Evolutionary conservation across 306 rosid genomes (phyloP).

Genomic region (Ziziphus jujuba): DNA sequence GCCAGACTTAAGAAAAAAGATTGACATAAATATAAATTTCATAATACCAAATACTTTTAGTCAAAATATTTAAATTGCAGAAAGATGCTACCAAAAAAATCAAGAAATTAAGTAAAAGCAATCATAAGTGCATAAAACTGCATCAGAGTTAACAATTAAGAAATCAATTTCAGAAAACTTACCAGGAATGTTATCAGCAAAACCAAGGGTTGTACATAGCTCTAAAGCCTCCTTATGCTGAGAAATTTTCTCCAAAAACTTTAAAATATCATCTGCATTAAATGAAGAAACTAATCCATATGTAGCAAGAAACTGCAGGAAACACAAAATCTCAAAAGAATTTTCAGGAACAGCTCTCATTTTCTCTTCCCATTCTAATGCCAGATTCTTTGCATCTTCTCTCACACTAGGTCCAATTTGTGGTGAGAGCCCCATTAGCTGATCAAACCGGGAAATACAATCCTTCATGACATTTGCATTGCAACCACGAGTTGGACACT

Average conservation of each 20-base stretch:
- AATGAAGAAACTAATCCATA: constrained; percentile 46
- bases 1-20: too few species aligned
- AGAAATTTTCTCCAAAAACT: constrained; percentile 41
- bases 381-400: constrained; percentile 51
- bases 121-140: neutral
- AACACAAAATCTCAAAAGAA: constrained; percentile 43
- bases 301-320: constrained; percentile 43
- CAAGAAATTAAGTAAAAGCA: neutral
- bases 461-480: constrained; percentile 17
- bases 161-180: constrained; percentile 23
- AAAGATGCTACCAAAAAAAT: too few species aligned
- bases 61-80: too few species aligned
- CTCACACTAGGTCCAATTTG: constrained; percentile 35
- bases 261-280: constrained; percentile 38
- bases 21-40: too few species aligned
- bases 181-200: constrained; percentile 47
- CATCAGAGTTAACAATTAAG: neutral
- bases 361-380: constrained; percentile 40
- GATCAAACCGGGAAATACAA: constrained; percentile 31
- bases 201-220: constrained; percentile 37
- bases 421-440: constrained; percentile 42
- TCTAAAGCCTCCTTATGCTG: constrained; percentile 42
- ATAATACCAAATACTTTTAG: too few species aligned
- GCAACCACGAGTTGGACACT: too few species aligned
- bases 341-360: constrained; percentile 26